phyloP scores from a whole-genome alignment of 345 rosid genomes.

The Populus nigra region DNA sequence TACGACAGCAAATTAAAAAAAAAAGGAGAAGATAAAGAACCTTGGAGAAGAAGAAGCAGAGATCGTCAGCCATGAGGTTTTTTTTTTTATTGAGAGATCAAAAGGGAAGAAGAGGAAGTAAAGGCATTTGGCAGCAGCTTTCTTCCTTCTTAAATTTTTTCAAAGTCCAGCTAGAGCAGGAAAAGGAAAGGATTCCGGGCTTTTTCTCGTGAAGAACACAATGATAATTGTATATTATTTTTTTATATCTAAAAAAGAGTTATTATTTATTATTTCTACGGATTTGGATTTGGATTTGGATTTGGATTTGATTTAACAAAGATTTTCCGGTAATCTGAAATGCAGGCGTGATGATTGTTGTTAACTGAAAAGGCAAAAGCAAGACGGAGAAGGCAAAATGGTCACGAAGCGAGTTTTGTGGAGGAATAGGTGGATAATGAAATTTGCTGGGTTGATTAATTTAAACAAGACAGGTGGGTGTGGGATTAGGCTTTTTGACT shows the following conservation, averaged over 20 bases:
- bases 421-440: not conserved
- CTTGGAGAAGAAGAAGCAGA: slow-evolving; percentile 68
- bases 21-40: slow-evolving; percentile 28
- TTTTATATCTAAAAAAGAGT: not conserved
- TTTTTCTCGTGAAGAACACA: slow-evolving; percentile 31
- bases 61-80: slow-evolving; percentile 67
- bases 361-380: too few relatives aligned
- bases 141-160: not conserved
- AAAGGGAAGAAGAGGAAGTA: slow-evolving; percentile 27
- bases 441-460: not conserved
- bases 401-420: too few relatives aligned
- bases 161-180: not conserved
- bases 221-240: slow-evolving; percentile 25
- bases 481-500: not conserved
- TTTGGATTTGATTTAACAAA: slow-evolving; percentile 22
- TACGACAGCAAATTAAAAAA: not conserved
- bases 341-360: too few relatives aligned
- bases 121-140: slow-evolving; percentile 52
- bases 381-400: too few relatives aligned
- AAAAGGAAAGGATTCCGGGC: not conserved
- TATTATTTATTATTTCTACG: not conserved
- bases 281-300: not conserved
- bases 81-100: slow-evolving; percentile 32
- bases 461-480: not conserved
- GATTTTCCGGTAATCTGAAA: not conserved